These are phyloP conservation scores for Decorospora gaudefroyi DNA, from an alignment of 2,329 filamentous ascomycete genomes.

Conservation along the genomic window DNA sequence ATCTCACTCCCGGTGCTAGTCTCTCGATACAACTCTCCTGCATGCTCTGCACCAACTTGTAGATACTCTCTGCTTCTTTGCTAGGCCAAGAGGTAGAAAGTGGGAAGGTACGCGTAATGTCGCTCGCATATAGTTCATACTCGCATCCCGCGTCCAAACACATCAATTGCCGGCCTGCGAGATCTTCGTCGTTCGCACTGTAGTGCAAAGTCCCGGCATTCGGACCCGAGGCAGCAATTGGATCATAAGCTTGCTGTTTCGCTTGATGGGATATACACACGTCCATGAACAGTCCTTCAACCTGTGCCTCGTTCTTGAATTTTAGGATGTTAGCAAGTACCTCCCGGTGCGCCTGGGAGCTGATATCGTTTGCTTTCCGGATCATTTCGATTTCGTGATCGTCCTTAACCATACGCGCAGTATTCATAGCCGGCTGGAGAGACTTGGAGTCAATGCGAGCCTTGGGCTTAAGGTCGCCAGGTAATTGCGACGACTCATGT, in stretches of 20 bases:
- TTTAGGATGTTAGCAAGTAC: constrained; percentile 67
- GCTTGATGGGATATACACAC: constrained; percentile 74
- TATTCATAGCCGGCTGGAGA: constrained; percentile 74
- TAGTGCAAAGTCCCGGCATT: constrained; percentile 90
- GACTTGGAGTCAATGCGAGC: constrained; percentile 38
- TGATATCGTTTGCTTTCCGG: constrained; percentile 77
- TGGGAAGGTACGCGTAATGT: constrained; percentile 88
- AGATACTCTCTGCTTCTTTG: constrained; percentile 70
- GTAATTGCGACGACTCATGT: constrained; percentile 32
- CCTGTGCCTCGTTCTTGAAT: constrained; percentile 77
- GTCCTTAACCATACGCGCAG: constrained; percentile 80
- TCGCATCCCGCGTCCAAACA: constrained; percentile 89
- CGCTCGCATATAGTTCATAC: constrained; percentile 82
- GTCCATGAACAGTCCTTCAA: constrained; percentile 77
- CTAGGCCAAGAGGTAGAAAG: constrained; percentile 70
- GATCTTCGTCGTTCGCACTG: constrained; percentile 72
- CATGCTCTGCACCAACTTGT: constrained; percentile 79
- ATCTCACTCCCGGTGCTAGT: constrained; percentile 70
- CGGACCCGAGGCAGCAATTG: constrained; percentile 84
- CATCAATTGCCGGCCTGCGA: constrained; percentile 72
- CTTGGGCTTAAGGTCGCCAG: constrained; percentile 11
- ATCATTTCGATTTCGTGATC: constrained; percentile 81
- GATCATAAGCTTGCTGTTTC: constrained; percentile 78
- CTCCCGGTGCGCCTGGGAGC: constrained; percentile 73
- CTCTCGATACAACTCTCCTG: constrained; percentile 72